phyloP scores from a whole-genome alignment of 129 eudicot species.

The Helianthus tuberosus region DNA sequence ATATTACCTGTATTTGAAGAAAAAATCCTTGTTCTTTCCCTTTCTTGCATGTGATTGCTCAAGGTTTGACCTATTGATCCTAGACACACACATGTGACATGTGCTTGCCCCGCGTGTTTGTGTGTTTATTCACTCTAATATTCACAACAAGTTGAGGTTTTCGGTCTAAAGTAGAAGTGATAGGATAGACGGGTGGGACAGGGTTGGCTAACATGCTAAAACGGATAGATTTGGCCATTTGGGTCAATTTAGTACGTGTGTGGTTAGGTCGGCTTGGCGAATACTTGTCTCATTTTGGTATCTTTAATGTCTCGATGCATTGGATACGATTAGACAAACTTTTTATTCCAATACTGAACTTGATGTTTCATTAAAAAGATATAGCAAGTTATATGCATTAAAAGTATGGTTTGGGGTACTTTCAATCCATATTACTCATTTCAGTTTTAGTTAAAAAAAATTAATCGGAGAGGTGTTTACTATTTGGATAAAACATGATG shows the following conservation, averaged over 20 bases:
- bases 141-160: not conserved
- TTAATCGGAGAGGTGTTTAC: too few species aligned
- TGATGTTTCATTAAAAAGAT: too few species aligned
- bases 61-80: slow-evolving; percentile 1
- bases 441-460: too few species aligned
- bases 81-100: not conserved
- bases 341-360: too few species aligned
- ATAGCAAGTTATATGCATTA: too few species aligned
- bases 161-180: not conserved
- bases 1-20: not conserved
- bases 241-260: not conserved
- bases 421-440: too few species aligned
- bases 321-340: too few species aligned
- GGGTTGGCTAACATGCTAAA: not conserved
- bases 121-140: not conserved
- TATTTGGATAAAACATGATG: too few species aligned
- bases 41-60: slow-evolving; percentile 11
- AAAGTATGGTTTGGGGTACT: too few species aligned
- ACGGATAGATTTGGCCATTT: not conserved
- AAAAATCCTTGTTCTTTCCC: slow-evolving; percentile 4
- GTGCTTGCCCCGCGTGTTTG: slow-evolving; percentile 8
- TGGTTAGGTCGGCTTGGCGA: not conserved
- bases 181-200: not conserved
- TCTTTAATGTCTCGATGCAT: not conserved
- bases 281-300: not conserved